These are phyloP conservation scores for Colletotrichum sp. DNA, from an alignment of 2,329 filamentous ascomycete genomes.

Conservation along the genomic window DNA sequence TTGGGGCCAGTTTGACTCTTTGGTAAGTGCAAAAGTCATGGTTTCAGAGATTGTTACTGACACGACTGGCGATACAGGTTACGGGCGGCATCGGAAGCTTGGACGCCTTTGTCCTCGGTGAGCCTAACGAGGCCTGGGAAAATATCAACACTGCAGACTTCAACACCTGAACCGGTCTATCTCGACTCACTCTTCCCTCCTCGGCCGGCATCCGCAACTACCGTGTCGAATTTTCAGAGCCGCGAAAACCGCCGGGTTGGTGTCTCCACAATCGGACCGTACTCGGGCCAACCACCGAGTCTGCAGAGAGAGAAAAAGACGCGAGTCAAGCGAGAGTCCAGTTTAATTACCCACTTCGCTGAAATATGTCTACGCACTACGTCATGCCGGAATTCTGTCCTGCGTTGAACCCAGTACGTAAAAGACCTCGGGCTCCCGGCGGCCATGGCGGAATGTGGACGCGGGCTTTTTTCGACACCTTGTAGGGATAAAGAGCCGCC, in stretches of 20 bases:
- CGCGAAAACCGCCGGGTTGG: background rate
- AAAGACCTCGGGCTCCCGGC: background rate
- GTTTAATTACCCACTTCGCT: background rate
- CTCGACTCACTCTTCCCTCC: background rate
- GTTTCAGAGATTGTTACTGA: background rate
- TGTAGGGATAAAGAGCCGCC: background rate
- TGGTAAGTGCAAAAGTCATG: slow-evolving; percentile 10
- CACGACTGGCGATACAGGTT: background rate
- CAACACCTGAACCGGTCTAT: background rate
- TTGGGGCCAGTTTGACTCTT: slow-evolving; percentile 30
- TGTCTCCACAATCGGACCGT: background rate
- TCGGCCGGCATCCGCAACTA: background rate
- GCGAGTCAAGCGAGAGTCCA: background rate
- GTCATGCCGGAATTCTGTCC: background rate
- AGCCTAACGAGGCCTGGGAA: background rate
- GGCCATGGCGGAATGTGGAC: background rate
- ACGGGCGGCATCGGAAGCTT: background rate
- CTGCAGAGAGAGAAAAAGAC: background rate
- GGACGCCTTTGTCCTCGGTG: background rate
- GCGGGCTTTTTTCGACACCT: background rate
- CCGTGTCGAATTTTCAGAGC: background rate
- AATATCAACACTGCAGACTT: background rate
- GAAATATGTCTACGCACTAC: background rate
- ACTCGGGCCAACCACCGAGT: slow-evolving; percentile 4
- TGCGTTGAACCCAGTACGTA: background rate